Evolutionary conservation across 1,284 basidiomycete genomes (phyloP).

Genomic region (Ustilago cynodontis): DNA sequence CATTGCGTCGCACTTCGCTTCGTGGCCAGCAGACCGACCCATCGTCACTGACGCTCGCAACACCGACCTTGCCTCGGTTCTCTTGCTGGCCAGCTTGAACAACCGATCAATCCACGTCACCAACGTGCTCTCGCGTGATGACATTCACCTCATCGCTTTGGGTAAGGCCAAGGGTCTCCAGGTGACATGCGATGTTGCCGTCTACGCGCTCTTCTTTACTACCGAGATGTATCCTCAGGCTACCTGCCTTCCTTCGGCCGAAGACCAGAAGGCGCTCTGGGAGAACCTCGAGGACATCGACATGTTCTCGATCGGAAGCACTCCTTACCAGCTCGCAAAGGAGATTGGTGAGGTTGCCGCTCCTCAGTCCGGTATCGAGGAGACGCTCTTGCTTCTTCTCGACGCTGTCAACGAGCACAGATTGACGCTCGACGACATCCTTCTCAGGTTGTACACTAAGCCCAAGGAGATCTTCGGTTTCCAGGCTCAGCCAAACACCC

Average conservation of each 20-base stretch:
- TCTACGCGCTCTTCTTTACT: conserved; percentile 92
- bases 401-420: conserved; percentile 85
- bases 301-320: conserved; percentile 87
- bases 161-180: conserved; percentile 94
- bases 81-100: conserved; percentile 92
- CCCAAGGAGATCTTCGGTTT: conserved; percentile 92
- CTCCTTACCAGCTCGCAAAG: conserved; percentile 82
- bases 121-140: conserved; percentile 88
- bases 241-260: conserved; percentile 79
- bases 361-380: conserved; percentile 84
- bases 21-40: conserved; percentile 91
- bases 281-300: conserved; percentile 86
- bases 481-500: conserved; percentile 80
- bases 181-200: conserved; percentile 95
- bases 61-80: conserved; percentile 90
- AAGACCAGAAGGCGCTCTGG: conserved; percentile 90
- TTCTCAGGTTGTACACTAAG: conserved; percentile 85
- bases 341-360: conserved; percentile 79
- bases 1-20: conserved; percentile 87
- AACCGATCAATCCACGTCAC: conserved; percentile 91
- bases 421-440: conserved; percentile 86
- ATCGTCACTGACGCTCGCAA: conserved; percentile 94
- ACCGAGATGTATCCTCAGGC: conserved; percentile 75
- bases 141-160: conserved; percentile 89
- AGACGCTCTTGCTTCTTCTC: conserved; percentile 87